Conservation (phyloP, 2,329 filamentous ascomycete species). For the Aspergillus nomiae region DNA sequence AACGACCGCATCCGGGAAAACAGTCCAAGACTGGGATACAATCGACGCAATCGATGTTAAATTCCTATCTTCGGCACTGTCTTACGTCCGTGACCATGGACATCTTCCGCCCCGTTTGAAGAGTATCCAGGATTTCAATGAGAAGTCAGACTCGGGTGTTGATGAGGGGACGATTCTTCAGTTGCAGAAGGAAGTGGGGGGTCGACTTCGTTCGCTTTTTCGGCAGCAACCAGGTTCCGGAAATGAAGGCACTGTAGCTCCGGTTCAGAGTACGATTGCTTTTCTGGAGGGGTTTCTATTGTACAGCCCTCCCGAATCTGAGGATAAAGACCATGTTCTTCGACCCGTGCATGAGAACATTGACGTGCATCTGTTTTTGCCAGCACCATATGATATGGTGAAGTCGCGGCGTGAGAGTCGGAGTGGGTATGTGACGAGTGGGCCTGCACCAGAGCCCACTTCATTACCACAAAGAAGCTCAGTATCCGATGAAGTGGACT, state of each 20-base stretch:
- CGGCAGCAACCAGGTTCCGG: not conserved
- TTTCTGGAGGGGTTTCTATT: constrained; percentile 89
- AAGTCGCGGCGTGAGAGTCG: constrained; percentile 44
- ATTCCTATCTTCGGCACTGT: constrained; percentile 66
- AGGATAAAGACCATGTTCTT: constrained; percentile 29
- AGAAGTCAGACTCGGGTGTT: constrained; percentile 48
- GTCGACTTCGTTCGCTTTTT: constrained; percentile 13
- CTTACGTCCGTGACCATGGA: constrained; percentile 70
- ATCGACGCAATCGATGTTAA: constrained; percentile 73
- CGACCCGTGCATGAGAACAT: constrained; percentile 46
- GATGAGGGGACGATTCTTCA: constrained; percentile 25
- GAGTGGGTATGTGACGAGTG: constrained; percentile 51
- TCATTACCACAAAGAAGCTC: constrained; percentile 5
- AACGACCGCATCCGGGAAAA: constrained; percentile 52
- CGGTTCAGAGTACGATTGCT: constrained; percentile 53
- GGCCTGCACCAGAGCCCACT: constrained; percentile 34
- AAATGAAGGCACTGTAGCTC: not conserved
- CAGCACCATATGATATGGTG: constrained; percentile 60
- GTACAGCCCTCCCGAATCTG: constrained; percentile 56
- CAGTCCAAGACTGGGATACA: constrained; percentile 89
- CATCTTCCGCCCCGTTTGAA: constrained; percentile 49
- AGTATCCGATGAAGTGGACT: constrained; percentile 24
- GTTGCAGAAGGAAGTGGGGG: constrained; percentile 28
- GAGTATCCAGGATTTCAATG: constrained; percentile 63
- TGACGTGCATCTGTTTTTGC: constrained; percentile 77